These are phyloP conservation scores for Leavenworthia alabamica DNA, from an alignment of 345 rosid genomes.

Conservation along the genomic window DNA sequence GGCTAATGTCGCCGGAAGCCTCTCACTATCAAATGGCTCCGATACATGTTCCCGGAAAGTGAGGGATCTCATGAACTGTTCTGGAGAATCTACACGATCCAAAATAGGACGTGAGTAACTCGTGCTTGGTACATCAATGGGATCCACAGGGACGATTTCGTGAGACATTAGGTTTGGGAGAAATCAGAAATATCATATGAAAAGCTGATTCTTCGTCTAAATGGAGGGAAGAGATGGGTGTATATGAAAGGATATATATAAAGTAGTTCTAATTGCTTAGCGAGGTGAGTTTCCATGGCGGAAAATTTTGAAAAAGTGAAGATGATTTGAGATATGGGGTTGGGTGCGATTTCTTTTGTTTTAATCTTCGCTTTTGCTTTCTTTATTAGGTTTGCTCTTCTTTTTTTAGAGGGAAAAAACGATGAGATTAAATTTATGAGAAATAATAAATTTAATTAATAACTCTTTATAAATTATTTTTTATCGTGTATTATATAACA, in stretches of 20 bases:
- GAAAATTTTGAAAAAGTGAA: slow-evolving; percentile 9
- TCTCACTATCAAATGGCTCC: slow-evolving; percentile 86
- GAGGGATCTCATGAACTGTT: slow-evolving; percentile 37
- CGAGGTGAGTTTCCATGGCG: slow-evolving; percentile 37
- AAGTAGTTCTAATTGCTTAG: slow-evolving; percentile 30
- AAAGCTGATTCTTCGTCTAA: not conserved
- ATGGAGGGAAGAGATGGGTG: not conserved
- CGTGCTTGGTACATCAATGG: slow-evolving; percentile 32
- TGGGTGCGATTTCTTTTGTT: slow-evolving; percentile 27
- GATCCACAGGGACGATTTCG: slow-evolving; percentile 68
- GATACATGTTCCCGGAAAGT: slow-evolving; percentile 38
- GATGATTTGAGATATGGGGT: too few relatives aligned
- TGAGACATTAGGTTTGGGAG: slow-evolving; percentile 36
- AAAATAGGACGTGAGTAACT: slow-evolving; percentile 21
- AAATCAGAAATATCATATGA: slow-evolving; percentile 1
- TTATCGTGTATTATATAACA: too few relatives aligned
- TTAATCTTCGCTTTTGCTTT: slow-evolving; percentile 6
- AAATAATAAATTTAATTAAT: too few relatives aligned
- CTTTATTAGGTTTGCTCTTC: slow-evolving; percentile 26
- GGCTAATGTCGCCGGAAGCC: slow-evolving; percentile 66
- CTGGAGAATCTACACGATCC: slow-evolving; percentile 12
- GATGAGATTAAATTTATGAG: not conserved
- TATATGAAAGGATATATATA: slow-evolving; percentile 7
- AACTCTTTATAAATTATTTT: too few relatives aligned
- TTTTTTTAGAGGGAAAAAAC: slow-evolving; percentile 26